Conservation (phyloP, 1,139 yeast species). For the Saccharomycopsis hybrid region DNA sequence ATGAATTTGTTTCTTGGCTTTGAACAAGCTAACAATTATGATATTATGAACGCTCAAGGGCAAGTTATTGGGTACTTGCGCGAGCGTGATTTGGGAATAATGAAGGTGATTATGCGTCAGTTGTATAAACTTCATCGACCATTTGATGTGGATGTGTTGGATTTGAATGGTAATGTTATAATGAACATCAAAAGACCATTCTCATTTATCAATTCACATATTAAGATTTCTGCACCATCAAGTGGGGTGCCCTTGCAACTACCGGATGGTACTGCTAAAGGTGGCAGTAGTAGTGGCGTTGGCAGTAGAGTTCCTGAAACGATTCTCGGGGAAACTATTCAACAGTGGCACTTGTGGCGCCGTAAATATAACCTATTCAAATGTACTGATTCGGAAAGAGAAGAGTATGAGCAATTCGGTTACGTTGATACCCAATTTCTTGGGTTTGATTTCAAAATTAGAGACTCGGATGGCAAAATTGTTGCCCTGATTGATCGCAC, state of each 20-base stretch:
- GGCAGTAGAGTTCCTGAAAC: too few relatives aligned
- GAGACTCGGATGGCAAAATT: conserved; percentile 49
- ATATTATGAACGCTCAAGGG: conserved; percentile 68
- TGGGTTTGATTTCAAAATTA: conserved; percentile 79
- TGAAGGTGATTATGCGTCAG: conserved; percentile 71
- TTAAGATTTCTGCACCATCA: conserved; percentile 67
- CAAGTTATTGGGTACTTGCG: conserved; percentile 71
- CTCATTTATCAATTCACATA: conserved; percentile 81
- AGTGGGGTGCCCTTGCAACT: too few relatives aligned
- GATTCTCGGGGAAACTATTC: conserved; percentile 78
- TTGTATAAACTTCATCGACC: conserved; percentile 80
- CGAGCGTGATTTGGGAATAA: conserved; percentile 70
- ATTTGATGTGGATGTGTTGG: conserved; percentile 74
- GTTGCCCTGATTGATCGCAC: conserved; percentile 81
- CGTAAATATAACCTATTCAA: conserved; percentile 75
- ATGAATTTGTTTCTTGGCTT: conserved; percentile 83
- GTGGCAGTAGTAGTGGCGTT: too few relatives aligned
- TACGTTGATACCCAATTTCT: conserved; percentile 80
- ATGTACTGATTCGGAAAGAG: conserved; percentile 25
- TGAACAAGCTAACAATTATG: conserved; percentile 83
- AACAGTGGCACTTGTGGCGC: conserved; percentile 94
- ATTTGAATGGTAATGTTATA: conserved; percentile 59
- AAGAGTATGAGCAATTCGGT: conserved; percentile 58
- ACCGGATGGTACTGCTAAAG: too few relatives aligned
- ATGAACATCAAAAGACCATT: conserved; percentile 76